A percentile compares a stretch with the other conserved stretches of the same genome.
These are phyloP conservation scores for Elongisporangium anandrum DNA, from an alignment of 352 stramenopile genomes.

Conservation along the genomic window DNA sequence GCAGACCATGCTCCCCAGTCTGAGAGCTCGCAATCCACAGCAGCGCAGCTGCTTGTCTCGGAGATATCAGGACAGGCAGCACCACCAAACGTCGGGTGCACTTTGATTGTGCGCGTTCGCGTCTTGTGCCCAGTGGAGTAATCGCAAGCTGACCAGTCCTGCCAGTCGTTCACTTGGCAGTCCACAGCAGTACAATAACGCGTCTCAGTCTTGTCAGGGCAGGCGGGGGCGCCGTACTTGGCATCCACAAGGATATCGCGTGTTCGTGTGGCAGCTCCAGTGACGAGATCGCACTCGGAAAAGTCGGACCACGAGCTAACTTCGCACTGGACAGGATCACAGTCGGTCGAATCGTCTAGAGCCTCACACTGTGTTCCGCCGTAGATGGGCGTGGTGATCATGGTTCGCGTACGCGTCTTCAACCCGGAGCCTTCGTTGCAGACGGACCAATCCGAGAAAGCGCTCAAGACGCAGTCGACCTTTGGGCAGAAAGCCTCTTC, in stretches of 20 bases:
- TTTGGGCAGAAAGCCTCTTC: conserved; percentile 25
- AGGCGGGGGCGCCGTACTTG: conserved; percentile 24
- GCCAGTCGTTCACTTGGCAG: conserved; percentile 47
- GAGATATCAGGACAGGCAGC: conserved; percentile 14
- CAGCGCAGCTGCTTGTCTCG: conserved; percentile 20
- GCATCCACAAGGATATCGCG: conserved; percentile 24
- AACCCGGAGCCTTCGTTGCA: conserved; percentile 26
- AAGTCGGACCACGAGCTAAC: conserved; percentile 29
- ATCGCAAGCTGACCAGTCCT: conserved; percentile 37
- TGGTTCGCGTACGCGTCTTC: conserved; percentile 28
- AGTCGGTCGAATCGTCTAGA: conserved; percentile 15
- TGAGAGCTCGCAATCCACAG: conserved; percentile 38
- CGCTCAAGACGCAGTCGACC: conserved; percentile 47
- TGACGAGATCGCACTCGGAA: conserved; percentile 22
- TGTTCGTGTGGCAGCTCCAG: conserved; percentile 20
- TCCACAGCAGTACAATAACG: conserved; percentile 28
- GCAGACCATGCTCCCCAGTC: conserved; percentile 48
- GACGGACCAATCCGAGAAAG: conserved; percentile 35
- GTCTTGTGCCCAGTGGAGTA: conserved; percentile 35
- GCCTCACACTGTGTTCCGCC: conserved; percentile 18
- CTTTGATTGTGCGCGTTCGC: conserved; percentile 32
- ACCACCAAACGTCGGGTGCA: conserved; percentile 26
- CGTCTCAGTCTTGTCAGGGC: conserved; percentile 15
- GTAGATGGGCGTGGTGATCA: conserved; percentile 21
- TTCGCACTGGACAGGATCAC: conserved; percentile 30